Evolutionary conservation across 495 filamentous ascomycete genomes (phyloP).

Genomic region (Aspergillus incahuasiensis): DNA sequence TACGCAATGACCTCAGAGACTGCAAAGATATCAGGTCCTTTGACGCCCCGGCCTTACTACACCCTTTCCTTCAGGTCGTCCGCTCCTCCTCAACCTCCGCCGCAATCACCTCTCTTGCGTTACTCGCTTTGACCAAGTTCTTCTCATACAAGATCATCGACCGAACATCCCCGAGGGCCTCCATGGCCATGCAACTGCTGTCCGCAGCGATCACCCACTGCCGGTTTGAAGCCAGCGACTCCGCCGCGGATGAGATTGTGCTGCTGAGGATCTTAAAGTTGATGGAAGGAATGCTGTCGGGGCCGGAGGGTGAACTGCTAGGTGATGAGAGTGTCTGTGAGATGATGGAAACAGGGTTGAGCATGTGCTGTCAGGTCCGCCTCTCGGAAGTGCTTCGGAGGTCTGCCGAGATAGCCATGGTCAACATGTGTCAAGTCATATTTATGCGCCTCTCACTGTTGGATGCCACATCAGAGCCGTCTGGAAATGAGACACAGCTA

Average conservation of each 20-base stretch:
- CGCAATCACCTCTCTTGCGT: slow-evolving; percentile 88
- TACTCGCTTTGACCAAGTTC: slow-evolving; percentile 96
- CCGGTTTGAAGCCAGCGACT: slow-evolving; percentile 93
- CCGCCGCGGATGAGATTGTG: slow-evolving; percentile 91
- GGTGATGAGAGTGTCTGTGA: slow-evolving; percentile 97
- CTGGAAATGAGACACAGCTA: slow-evolving; percentile 54
- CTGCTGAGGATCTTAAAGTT: slow-evolving; percentile 88
- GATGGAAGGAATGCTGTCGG: slow-evolving; percentile 96
- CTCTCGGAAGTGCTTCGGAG: slow-evolving; percentile 86
- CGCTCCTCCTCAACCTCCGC: slow-evolving; percentile 95
- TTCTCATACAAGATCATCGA: slow-evolving; percentile 91
- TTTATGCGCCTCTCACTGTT: slow-evolving; percentile 88
- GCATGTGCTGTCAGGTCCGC: slow-evolving; percentile 92
- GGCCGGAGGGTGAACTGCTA: slow-evolving; percentile 83
- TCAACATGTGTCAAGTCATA: slow-evolving; percentile 96
- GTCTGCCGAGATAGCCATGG: slow-evolving; percentile 95
- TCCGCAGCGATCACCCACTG: slow-evolving; percentile 96
- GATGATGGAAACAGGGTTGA: slow-evolving; percentile 98
- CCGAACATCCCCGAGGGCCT: slow-evolving; percentile 72
- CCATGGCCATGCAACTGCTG: slow-evolving; percentile 88
- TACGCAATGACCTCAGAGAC: slow-evolving; percentile 84
- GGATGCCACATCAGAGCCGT: slow-evolving; percentile 61
- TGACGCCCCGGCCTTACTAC: slow-evolving; percentile 83
- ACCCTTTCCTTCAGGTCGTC: slow-evolving; percentile 96
- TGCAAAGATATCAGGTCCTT: slow-evolving; percentile 90